A percentile compares a stretch with the other conserved stretches of the same genome.
These are phyloP conservation scores for Umbelopsis sp. DNA, from an alignment of 192 early-diverging fungal genomes.

Conservation along the genomic window DNA sequence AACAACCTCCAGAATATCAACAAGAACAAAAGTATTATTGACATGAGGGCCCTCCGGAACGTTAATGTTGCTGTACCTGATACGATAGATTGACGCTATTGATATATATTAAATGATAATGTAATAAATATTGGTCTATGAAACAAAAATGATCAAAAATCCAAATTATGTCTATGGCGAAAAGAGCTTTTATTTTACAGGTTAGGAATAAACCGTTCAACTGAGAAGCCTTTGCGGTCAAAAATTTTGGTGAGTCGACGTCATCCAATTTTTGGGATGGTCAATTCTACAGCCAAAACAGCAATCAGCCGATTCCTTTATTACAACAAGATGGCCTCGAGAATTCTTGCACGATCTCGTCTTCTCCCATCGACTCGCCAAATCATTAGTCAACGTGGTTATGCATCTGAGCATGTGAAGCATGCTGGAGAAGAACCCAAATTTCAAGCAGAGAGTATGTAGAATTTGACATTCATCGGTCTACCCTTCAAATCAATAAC, in stretches of 20 bases:
- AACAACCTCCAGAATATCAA: too few species aligned
- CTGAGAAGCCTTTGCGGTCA: neutral
- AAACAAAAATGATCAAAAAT: too few species aligned
- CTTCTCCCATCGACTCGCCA: conserved; percentile 2
- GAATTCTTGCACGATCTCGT: conserved; percentile 14
- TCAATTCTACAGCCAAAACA: neutral
- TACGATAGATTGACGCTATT: too few species aligned
- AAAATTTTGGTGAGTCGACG: neutral
- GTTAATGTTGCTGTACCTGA: too few species aligned
- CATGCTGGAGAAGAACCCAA: conserved; percentile 7
- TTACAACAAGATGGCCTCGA: conserved; percentile 13
- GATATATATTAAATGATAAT: too few species aligned
- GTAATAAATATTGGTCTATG: too few species aligned
- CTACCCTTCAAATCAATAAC: too few species aligned
- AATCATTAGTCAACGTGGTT: conserved; percentile 13
- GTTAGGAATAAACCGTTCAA: neutral
- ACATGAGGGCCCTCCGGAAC: too few species aligned
- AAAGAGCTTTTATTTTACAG: too few species aligned
- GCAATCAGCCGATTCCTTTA: neutral
- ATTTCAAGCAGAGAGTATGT: conserved; percentile 7
- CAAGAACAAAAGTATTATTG: too few species aligned
- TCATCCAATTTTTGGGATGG: conserved; percentile 5
- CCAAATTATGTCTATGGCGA: too few species aligned
- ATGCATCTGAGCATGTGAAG: conserved; percentile 7
- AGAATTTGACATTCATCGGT: neutral